These are phyloP conservation scores for Pezicula neosporulosa DNA, from an alignment of 2,329 filamentous ascomycete species.

Conservation along the genomic window DNA sequence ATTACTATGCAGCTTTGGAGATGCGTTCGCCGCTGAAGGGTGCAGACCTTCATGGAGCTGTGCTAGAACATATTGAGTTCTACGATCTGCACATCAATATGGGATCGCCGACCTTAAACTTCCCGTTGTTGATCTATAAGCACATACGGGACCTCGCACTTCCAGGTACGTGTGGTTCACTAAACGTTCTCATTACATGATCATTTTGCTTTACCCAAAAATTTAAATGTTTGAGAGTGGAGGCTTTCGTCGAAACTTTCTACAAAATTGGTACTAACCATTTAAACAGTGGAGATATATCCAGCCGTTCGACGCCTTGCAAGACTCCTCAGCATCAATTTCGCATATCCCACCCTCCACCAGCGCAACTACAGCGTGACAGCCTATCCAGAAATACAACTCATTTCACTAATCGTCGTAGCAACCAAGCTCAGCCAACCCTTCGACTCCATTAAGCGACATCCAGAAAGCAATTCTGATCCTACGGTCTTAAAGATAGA, in stretches of 20 bases:
- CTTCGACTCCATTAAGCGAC: slow-evolving; percentile 55
- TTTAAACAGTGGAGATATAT: slow-evolving; percentile 59
- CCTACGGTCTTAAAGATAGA: slow-evolving; percentile 59
- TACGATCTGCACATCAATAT: slow-evolving; percentile 69
- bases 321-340: slow-evolving; percentile 40
- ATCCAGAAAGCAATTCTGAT: slow-evolving; percentile 47
- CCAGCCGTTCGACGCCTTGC: slow-evolving; percentile 52
- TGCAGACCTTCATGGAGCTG: slow-evolving; percentile 60
- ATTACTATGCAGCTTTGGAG: slow-evolving; percentile 58
- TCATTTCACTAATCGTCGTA: slow-evolving; percentile 69
- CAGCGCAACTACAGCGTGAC: slow-evolving; percentile 41
- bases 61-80: slow-evolving; percentile 58
- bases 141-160: slow-evolving; percentile 70
- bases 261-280: slow-evolving; percentile 7
- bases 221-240: no score
- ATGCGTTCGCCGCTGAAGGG: slow-evolving; percentile 41
- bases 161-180: slow-evolving; percentile 50
- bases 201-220: no score
- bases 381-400: slow-evolving; percentile 69
- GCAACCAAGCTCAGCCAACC: slow-evolving; percentile 79
- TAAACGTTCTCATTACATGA: no score
- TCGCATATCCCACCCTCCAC: slow-evolving; percentile 51
- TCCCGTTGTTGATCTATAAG: slow-evolving; percentile 62
- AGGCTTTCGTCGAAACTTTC: neutral
- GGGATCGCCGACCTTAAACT: slow-evolving; percentile 69